A percentile compares a stretch with the other conserved stretches of the same genome.
These are phyloP conservation scores for Ustilago shanxiensis DNA, from an alignment of 1,284 basidiomycete genomes.

Conservation along the genomic window DNA sequence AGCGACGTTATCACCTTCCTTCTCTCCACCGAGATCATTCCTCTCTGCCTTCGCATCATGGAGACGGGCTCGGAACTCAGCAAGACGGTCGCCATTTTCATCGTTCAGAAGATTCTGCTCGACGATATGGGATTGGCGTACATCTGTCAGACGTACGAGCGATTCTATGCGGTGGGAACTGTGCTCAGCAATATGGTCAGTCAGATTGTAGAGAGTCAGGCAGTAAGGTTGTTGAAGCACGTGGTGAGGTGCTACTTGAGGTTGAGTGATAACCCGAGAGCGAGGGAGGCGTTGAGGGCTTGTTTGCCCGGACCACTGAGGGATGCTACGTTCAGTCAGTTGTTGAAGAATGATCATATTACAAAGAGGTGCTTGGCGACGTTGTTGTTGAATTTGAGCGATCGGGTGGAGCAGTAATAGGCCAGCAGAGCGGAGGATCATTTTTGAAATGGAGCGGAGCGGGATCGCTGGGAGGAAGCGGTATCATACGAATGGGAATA, in stretches of 20 bases:
- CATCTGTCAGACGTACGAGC: slow-evolving; percentile 99
- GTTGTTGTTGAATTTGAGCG: slow-evolving; percentile 86
- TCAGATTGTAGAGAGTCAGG: slow-evolving; percentile 83
- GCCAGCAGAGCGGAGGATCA: not conserved
- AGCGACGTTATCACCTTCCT: slow-evolving; percentile 99
- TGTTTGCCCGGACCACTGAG: slow-evolving; percentile 96
- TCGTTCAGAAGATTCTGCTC: slow-evolving; percentile 98
- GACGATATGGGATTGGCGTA: slow-evolving; percentile 98
- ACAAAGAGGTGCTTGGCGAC: slow-evolving; percentile 87
- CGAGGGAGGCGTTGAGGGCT: slow-evolving; percentile 92
- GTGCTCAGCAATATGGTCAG: slow-evolving; percentile 99
- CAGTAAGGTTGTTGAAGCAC: slow-evolving; percentile 95
- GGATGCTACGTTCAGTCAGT: slow-evolving; percentile 90
- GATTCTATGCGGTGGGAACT: slow-evolving; percentile 98
- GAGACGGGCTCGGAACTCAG: slow-evolving; percentile 99
- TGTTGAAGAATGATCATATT: slow-evolving; percentile 76
- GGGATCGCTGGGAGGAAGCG: too few relatives aligned
- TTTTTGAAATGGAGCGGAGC: not conserved
- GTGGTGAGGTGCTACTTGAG: slow-evolving; percentile 97
- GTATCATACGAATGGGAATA: too few relatives aligned
- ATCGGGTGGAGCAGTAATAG: slow-evolving; percentile 70
- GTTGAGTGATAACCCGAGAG: slow-evolving; percentile 95
- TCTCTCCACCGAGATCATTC: slow-evolving; percentile 98
- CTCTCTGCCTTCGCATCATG: slow-evolving; percentile 99
- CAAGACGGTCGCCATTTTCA: slow-evolving; percentile 99